These are phyloP conservation scores for Apophysomyces variabilis DNA, from an alignment of 371 early-diverging fungal genomes.

Conservation along the genomic window DNA sequence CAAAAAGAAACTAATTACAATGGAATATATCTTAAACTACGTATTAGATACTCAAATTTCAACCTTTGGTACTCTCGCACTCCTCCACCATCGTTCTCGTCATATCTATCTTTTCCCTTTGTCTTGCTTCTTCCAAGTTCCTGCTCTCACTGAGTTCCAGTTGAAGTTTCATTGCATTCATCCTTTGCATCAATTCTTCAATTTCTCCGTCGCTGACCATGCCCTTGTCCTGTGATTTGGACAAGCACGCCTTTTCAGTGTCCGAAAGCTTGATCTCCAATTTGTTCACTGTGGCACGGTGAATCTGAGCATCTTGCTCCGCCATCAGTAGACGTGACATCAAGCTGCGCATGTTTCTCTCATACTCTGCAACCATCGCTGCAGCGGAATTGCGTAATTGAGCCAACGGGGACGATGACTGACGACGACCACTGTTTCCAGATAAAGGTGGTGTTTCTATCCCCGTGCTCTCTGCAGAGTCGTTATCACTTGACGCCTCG, in stretches of 20 bases:
- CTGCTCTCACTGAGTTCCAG: conserved; percentile 13
- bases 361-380: conserved; percentile 11
- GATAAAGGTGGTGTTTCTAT: background rate
- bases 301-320: conserved; percentile 25
- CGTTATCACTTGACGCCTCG: background rate
- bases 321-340: conserved; percentile 12
- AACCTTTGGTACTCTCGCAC: background rate
- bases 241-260: conserved; percentile 27
- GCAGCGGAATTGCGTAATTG: conserved; percentile 1
- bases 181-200: conserved; percentile 27
- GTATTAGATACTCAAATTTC: background rate
- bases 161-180: conserved; percentile 30
- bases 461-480: background rate
- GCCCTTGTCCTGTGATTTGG: conserved; percentile 1
- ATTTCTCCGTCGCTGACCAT: conserved; percentile 18
- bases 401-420: background rate
- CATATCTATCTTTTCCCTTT: background rate
- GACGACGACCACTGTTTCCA: background rate
- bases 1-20: conserved; percentile 4
- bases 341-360: conserved; percentile 20
- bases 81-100: background rate
- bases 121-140: background rate
- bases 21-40: too few species aligned
- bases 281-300: conserved; percentile 25
- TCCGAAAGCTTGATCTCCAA: conserved; percentile 32